These are phyloP conservation scores for Prunus mira DNA, from an alignment of 306 rosid species.

Conservation along the genomic window DNA sequence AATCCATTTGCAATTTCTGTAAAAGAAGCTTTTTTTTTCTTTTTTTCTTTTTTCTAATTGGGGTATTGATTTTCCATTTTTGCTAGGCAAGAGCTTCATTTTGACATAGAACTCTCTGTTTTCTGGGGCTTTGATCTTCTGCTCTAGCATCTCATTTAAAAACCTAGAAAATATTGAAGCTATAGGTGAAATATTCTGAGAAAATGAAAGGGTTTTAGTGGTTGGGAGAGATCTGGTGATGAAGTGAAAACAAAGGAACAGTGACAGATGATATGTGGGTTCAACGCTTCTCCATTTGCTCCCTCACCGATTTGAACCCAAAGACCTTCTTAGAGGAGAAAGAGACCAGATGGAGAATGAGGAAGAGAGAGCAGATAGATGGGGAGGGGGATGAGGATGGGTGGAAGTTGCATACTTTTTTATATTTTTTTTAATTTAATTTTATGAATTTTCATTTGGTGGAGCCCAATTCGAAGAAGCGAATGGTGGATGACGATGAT, in stretches of 20 bases:
- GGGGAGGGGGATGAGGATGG: too few species aligned
- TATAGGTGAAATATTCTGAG: neutral
- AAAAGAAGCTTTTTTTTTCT: constrained; percentile 44
- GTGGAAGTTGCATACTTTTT: too few species aligned
- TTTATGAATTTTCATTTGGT: too few species aligned
- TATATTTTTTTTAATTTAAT: too few species aligned
- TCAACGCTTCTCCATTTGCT: constrained; percentile 47
- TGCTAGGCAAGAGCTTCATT: constrained; percentile 69
- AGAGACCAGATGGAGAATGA: too few species aligned
- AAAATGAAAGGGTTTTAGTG: constrained; percentile 21
- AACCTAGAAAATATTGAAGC: neutral
- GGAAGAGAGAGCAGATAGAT: too few species aligned
- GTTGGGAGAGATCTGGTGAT: constrained; percentile 41
- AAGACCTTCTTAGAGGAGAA: constrained; percentile 40
- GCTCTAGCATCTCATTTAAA: constrained; percentile 54
- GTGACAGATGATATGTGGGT: constrained; percentile 2
- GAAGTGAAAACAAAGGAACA: constrained; percentile 18
- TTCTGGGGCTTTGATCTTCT: constrained; percentile 25
- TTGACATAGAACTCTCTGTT: constrained; percentile 56
- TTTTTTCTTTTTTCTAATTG: constrained; percentile 17
- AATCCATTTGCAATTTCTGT: constrained; percentile 63
- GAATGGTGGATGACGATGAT: too few species aligned
- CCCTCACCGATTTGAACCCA: constrained; percentile 71
- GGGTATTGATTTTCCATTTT: constrained; percentile 29
- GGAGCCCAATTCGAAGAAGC: too few species aligned